These are phyloP conservation scores for Platanthera guangdongensis DNA, from an alignment of 106 monocot genomes.

Conservation along the genomic window DNA sequence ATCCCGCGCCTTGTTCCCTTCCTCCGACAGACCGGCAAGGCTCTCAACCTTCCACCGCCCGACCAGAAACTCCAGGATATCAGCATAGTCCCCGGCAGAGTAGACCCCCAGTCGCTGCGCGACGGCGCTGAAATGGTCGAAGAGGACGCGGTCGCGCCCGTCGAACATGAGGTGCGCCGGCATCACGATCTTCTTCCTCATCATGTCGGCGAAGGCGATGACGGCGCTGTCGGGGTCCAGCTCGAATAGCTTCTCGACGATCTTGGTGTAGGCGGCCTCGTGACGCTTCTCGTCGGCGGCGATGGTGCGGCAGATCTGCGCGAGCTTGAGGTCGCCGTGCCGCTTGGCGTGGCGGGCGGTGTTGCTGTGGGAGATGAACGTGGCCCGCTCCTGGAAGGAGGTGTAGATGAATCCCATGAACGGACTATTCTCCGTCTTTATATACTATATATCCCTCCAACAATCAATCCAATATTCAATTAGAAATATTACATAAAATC, in stretches of 20 bases:
- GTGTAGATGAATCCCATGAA: slow-evolving; percentile 65
- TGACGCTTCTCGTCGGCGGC: slow-evolving; percentile 89
- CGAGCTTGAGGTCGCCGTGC: slow-evolving; percentile 46
- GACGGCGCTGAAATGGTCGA: slow-evolving; percentile 52
- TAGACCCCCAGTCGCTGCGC: slow-evolving; percentile 63
- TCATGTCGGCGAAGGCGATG: slow-evolving; percentile 63
- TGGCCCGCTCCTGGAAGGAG: slow-evolving; percentile 84
- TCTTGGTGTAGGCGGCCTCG: slow-evolving; percentile 49
- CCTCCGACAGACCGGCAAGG: slow-evolving; percentile 19
- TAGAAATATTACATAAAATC: too few relatives aligned
- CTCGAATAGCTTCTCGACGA: slow-evolving; percentile 51
- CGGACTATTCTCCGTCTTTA: slow-evolving; percentile 57
- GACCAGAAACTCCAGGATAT: slow-evolving; percentile 64
- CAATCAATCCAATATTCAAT: too few relatives aligned
- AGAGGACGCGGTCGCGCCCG: slow-evolving; percentile 44
- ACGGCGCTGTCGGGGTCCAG: slow-evolving; percentile 53
- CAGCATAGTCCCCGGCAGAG: slow-evolving; percentile 62
- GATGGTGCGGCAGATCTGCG: slow-evolving; percentile 51
- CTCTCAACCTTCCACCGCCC: slow-evolving; percentile 48
- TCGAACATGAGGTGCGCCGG: slow-evolving; percentile 79
- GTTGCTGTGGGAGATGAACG: slow-evolving; percentile 73
- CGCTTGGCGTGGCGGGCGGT: slow-evolving; percentile 67
- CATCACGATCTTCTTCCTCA: slow-evolving; percentile 72
- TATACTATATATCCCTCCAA: too few relatives aligned
- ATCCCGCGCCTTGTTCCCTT: slow-evolving; percentile 32